These are phyloP conservation scores for Dictyostelium purpureum DNA, from an alignment of 78 protist genomes.

Conservation along the genomic window DNA sequence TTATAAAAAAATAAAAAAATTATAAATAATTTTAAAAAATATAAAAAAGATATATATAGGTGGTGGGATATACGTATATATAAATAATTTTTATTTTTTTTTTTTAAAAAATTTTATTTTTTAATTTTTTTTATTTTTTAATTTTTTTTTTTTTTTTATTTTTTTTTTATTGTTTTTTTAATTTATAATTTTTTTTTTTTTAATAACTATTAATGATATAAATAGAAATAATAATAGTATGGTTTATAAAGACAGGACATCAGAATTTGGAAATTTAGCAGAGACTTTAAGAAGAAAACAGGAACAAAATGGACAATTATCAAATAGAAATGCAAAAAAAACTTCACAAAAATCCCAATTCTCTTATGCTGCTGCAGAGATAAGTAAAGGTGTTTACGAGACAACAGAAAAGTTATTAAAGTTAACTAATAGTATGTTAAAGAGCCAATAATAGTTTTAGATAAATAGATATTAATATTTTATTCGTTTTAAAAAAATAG, in stretches of 20 bases:
- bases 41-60: too few relatives aligned
- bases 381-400: conserved; percentile 68
- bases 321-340: background rate
- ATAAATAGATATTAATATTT: background rate
- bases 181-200: too few relatives aligned
- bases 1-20: too few relatives aligned
- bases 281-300: conserved; percentile 51
- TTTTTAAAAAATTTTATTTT: too few relatives aligned
- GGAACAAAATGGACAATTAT: conserved; percentile 28
- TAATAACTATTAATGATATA: too few relatives aligned
- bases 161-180: too few relatives aligned
- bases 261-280: conserved; percentile 57
- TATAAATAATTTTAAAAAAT: too few relatives aligned
- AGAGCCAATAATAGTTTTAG: background rate
- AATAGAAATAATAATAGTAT: too few relatives aligned
- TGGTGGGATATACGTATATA: too few relatives aligned
- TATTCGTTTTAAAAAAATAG: background rate
- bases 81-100: too few relatives aligned
- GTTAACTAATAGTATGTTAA: conserved; percentile 51
- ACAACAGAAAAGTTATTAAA: conserved; percentile 61
- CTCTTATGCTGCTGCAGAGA: conserved; percentile 57
- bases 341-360: conserved; percentile 28
- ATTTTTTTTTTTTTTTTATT: too few relatives aligned
- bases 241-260: conserved; percentile 63
- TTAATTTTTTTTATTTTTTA: too few relatives aligned